Evolutionary conservation across 306 rosid genomes (phyloP).

Genomic region (Trifolium subterraneum): DNA sequence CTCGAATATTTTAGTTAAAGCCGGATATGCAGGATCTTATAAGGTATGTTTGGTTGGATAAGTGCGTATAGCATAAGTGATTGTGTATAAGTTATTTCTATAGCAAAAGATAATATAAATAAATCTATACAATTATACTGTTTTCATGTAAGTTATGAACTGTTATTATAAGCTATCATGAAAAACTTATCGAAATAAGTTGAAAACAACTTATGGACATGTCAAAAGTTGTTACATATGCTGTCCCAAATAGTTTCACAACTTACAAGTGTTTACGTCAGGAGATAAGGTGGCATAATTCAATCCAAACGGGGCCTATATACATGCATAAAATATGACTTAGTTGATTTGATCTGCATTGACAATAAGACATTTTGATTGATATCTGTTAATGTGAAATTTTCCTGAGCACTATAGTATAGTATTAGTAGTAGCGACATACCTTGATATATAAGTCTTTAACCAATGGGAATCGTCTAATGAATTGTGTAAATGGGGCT

Average conservation of each 20-base stretch:
- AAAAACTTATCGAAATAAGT: background rate
- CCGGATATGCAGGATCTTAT: slow-evolving; percentile 75
- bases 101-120: background rate
- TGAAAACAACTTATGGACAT: background rate
- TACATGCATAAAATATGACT: background rate
- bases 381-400: slow-evolving; percentile 25
- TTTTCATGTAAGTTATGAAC: background rate
- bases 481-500: slow-evolving; percentile 46
- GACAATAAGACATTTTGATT: slow-evolving; percentile 9
- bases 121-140: background rate
- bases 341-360: slow-evolving; percentile 8
- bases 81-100: background rate
- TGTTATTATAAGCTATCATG: background rate
- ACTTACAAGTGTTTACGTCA: no score
- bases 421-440: background rate
- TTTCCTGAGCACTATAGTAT: background rate
- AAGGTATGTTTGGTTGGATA: slow-evolving; percentile 48
- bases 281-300: no score
- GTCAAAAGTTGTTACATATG: background rate
- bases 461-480: slow-evolving; percentile 32
- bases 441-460: slow-evolving; percentile 1
- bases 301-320: no score
- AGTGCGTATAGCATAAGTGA: background rate
- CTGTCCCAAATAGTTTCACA: background rate
- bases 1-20: slow-evolving; percentile 60